Base-by-base conservation (phyloP, 768 basidiomycete genomes). In the Dacryopinax primogenitus region DNA sequence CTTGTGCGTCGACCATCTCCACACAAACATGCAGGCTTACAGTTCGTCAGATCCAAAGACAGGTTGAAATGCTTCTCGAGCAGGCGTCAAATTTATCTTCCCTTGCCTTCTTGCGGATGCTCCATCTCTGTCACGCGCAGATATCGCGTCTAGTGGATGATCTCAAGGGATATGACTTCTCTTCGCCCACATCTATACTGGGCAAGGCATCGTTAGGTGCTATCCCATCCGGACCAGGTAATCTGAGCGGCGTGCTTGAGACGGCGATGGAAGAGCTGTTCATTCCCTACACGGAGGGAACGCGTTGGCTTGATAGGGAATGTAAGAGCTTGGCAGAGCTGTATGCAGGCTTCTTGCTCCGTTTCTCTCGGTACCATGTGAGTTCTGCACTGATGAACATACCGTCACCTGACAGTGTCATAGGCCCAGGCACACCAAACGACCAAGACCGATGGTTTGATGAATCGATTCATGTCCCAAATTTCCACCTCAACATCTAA, bases 211-310 rank as follows among this genome's bases (percentile, higher is more conserved):
- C 37, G 12, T 32, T 36, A 3, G 51, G 41, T 44, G 63, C 62
- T 28, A 64, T 35, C 21, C 44, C 68, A 0, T 75, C 81, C 9
- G 80, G 83, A 9, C 79, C 82, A 15, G 76, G 82, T 4, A 81
- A 86, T n/a, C 82, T 88, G 70, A 81, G 86, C 70, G 78, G 83
- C 0, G 92, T 97, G 90, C 80, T 99, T n/a, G 96, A 98, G 74
- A 86, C 84, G 7, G 90, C 92, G 7, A 86, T 96, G 84, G 96
- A 97, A 68, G 96, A 98, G 72, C 82, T 98, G 21, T 98, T 98
- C 68, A 84, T 93, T 23, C 90, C 92, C 1, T 97, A 94, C 71
- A 88, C 86, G 1, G 95, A 99, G 75, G 92, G 90, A 1, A 85
- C 85, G 66, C 79, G 92, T 65, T 98, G 97, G 72, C 81, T 98